Evolutionary conservation across 768 basidiomycete species (phyloP), one percentile per base, ranked within the genome.

Genomic region (Russula dissimulans): DNA sequence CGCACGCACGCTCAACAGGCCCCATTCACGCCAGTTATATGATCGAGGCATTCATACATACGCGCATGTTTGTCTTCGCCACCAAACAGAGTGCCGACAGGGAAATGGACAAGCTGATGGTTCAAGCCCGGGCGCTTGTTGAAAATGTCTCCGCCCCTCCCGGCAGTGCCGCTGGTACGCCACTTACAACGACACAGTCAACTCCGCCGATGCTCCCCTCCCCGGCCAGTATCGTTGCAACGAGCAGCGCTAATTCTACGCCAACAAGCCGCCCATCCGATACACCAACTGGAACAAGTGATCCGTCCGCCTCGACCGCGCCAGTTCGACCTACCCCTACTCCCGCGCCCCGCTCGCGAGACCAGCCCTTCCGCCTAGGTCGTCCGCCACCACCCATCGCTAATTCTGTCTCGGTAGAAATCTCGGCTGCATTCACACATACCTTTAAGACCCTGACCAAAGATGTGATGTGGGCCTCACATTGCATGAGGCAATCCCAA

Each of bases 201-300:
- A 83, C 84, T 0, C 86, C 87, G 36, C 81, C 82, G 36, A 89
- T 89, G 89, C 81, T 90, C 47, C 89, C 87, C 41, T 89, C 87
- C 39, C 86, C 86, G 2, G 86, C 84, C 10, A 87, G 84, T 69
- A 84, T 85, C 59, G 81, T 77, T 12, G 76, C 84, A 15, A 76
- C 81, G 7, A 84, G 78, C 65, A 91, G 88, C 67, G 82, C 86
- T 55, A 88, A 87, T 65, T 90, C 88, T 14, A 91, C 88, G 0
- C 89, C 89, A 9, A 84, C 81, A 41, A 82, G 78, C 61, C 79
- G 81, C 54, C 79, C 82, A 50, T 78, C 75, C 38, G 76, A 78
- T 39, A 85, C 85, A 2, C 83, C 83, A 17, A 79, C 75, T 63
- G 76, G 12, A 67, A 69, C 51, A 71, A 22, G 61, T 53, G 61